These are phyloP conservation scores for Aspergillus uvarum DNA, from an alignment of 2,329 filamentous ascomycete species.

Conservation along the genomic window DNA sequence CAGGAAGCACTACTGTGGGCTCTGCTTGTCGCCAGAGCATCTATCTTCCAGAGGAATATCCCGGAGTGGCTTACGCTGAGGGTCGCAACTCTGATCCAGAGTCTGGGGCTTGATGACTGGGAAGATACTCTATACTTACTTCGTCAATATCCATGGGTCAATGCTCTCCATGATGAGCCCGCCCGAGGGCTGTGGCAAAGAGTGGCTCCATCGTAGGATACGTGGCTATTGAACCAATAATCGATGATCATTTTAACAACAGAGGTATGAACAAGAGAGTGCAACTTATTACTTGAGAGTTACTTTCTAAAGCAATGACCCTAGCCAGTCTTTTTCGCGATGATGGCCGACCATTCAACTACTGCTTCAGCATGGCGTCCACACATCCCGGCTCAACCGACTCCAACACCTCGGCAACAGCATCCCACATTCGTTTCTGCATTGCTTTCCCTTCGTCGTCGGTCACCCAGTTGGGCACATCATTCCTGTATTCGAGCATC, in stretches of 20 bases:
- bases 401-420: conserved; percentile 1
- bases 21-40: background rate
- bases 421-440: conserved; percentile 9
- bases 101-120: background rate
- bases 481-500: background rate
- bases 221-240: background rate
- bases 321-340: no score
- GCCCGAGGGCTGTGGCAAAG: background rate
- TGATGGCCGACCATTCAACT: background rate
- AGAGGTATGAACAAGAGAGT: no score
- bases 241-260: no score
- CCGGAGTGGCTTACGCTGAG: background rate
- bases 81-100: background rate
- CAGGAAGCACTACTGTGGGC: background rate
- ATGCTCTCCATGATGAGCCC: background rate
- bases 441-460: conserved; percentile 4
- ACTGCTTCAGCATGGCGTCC: background rate
- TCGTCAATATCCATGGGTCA: background rate
- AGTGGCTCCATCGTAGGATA: background rate
- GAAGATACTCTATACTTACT: background rate
- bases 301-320: no score
- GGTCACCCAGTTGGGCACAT: conserved; percentile 8
- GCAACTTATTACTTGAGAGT: no score
- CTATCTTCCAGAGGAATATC: background rate
- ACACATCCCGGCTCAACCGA: conserved; percentile 6